Evolutionary conservation across 768 basidiomycete species (phyloP), one percentile per base, ranked within the genome.

Genomic region (Russula lepida): DNA sequence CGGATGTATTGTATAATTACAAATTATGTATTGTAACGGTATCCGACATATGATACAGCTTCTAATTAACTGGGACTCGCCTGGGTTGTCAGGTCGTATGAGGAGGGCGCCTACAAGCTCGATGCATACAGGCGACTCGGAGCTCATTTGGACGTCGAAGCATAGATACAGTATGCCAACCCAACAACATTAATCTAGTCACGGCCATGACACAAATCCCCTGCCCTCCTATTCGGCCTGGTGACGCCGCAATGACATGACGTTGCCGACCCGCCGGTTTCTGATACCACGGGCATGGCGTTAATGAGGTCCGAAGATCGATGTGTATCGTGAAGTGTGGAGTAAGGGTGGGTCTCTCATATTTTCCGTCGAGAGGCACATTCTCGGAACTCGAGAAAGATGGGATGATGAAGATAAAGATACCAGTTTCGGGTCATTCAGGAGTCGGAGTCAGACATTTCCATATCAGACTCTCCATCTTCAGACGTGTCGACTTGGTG

Each of bases 391-490:
- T 12, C 48, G 27, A 19, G 27, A 32, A 32, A 3, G 25, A 12
- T 23, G 21, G n/a, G 21, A 23, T 44, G 11, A 35, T 35, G 35
- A 35, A 35, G 9, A 44, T 23, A 44, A 23, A 21, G n/a, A 21
- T 21, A 21, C 11, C 9, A 8, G 17, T 39, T 2, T 8, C 19
- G 19, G 43, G 5, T n/a, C n/a, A n/a, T 8, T 57, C 37, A 58
- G 21, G 63, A 56, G 41, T 69, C 58, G 35, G 61, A 72, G 53
- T 74, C 74, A 5, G 75, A 75, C 43, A 76, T 28, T 53, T 76
- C 72, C 72, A 73, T 72, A 56, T 77, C 70, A 0, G 65, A 60
- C 21, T 69, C 71, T 15, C 56, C 65, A 13, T 64, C 48, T 30
- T 56, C 53, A 19, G 47, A n/a, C 3, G 21, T 4, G 30, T 59